A percentile compares a stretch with the other conserved stretches of the same genome.
phyloP scores from a whole-genome alignment of 257 asterid species.

The Catharanthus roseus region DNA sequence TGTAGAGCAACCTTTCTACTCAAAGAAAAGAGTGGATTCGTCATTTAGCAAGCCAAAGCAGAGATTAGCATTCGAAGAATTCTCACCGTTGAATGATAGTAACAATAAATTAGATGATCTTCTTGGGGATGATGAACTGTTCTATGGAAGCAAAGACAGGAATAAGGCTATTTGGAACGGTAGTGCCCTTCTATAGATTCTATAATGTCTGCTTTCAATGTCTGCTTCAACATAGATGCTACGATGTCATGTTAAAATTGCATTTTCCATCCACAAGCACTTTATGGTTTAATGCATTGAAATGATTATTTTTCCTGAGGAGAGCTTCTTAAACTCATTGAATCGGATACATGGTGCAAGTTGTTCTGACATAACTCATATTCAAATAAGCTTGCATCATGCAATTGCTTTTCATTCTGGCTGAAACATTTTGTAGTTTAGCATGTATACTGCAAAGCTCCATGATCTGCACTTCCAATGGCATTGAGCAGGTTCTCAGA shows the following conservation, averaged over 20 bases:
- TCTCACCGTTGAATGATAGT: constrained; percentile 28
- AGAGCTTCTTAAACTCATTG: constrained; percentile 6
- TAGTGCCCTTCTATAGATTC: constrained; percentile 19
- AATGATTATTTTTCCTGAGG: background rate
- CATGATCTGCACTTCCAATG: constrained; percentile 9
- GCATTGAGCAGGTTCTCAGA: constrained; percentile 31
- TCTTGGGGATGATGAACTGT: constrained; percentile 35
- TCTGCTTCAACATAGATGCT: background rate
- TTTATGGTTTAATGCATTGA: background rate
- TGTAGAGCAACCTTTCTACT: constrained; percentile 34
- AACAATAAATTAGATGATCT: constrained; percentile 19
- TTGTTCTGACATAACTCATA: background rate
- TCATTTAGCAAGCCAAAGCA: constrained; percentile 22
- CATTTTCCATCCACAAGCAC: background rate
- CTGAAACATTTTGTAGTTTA: background rate
- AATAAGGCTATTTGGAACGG: constrained; percentile 39
- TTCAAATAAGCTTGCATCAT: background rate
- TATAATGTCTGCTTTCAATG: constrained; percentile 1
- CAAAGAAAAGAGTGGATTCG: constrained; percentile 27
- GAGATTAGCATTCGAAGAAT: constrained; percentile 22
- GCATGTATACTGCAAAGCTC: background rate
- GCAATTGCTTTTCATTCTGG: background rate
- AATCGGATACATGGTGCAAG: background rate
- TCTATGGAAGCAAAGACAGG: constrained; percentile 24
- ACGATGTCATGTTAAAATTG: background rate